Percentiles rank a stretch among this genome's conserved stretches.
These are phyloP conservation scores for Otatea glauca DNA, from an alignment of 176 grass and related monocot genomes.

Conservation along the genomic window DNA sequence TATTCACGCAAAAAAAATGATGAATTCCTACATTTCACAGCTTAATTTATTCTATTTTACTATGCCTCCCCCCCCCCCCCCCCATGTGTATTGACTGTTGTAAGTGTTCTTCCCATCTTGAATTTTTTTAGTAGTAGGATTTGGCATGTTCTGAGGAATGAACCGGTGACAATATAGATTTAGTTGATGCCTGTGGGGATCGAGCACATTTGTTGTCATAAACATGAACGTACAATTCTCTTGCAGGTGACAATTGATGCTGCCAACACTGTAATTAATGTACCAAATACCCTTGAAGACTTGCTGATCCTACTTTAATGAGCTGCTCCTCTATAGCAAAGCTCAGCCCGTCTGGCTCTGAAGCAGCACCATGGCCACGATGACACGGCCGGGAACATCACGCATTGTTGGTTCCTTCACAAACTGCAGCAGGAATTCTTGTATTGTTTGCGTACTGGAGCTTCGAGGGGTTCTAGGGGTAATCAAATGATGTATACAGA, in stretches of 20 bases:
- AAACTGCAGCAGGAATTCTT: not conserved
- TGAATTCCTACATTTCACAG: not conserved
- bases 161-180: not conserved
- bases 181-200: not conserved
- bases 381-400: not conserved
- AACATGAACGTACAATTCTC: not conserved
- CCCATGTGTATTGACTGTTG: not conserved
- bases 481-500: slow-evolving; percentile 38
- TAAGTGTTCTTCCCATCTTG: not conserved
- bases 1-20: not conserved
- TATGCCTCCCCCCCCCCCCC: not conserved
- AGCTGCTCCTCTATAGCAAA: slow-evolving; percentile 14
- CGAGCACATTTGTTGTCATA: not conserved
- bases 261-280: slow-evolving; percentile 44
- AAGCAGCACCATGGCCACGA: slow-evolving; percentile 3
- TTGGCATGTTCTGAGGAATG: not conserved
- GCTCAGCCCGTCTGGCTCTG: not conserved
- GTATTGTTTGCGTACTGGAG: slow-evolving; percentile 10
- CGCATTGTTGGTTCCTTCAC: not conserved
- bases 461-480: slow-evolving; percentile 14
- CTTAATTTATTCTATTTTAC: not conserved
- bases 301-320: slow-evolving; percentile 7
- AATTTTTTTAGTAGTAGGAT: not conserved
- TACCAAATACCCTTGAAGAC: slow-evolving; percentile 42
- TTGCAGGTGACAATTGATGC: slow-evolving; percentile 55